phyloP scores from a whole-genome alignment of 2,329 filamentous ascomycete species.

The Clarireedia paspali region DNA sequence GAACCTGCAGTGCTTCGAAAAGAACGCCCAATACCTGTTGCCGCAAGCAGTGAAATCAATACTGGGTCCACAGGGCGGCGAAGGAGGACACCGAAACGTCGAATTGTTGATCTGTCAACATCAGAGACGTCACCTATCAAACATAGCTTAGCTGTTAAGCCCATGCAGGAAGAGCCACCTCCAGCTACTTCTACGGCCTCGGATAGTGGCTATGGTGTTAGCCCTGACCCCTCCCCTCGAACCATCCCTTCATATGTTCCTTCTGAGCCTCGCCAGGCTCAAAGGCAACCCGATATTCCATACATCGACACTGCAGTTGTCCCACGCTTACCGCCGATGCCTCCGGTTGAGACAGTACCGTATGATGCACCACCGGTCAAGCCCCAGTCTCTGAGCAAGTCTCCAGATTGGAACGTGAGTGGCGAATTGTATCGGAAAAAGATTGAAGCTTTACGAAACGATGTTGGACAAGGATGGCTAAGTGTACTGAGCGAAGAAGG shows the following conservation, averaged over 20 bases:
- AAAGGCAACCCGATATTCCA: constrained; percentile 21
- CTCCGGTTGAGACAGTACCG: constrained; percentile 23
- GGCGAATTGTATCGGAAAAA: constrained; percentile 81
- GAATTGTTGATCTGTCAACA: constrained; percentile 58
- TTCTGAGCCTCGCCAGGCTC: constrained; percentile 23
- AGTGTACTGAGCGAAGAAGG: constrained; percentile 75
- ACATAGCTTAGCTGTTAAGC: constrained; percentile 14
- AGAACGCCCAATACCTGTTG: constrained; percentile 43
- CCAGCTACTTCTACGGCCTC: constrained; percentile 11
- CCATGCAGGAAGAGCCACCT: constrained; percentile 19
- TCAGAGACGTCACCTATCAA: constrained; percentile 26
- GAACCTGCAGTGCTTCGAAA: constrained; percentile 50
- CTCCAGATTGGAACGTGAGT: constrained; percentile 55
- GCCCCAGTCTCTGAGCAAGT: constrained; percentile 16
- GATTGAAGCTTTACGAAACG: constrained; percentile 76
- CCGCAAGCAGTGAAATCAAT: constrained; percentile 50
- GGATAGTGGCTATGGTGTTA: constrained; percentile 26
- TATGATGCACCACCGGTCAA: constrained; percentile 21
- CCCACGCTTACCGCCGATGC: constrained; percentile 23
- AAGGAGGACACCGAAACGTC: constrained; percentile 50
- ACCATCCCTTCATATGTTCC: constrained; percentile 25
- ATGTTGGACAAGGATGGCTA: constrained; percentile 82
- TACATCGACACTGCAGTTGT: constrained; percentile 24
- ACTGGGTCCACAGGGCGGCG: constrained; percentile 49
- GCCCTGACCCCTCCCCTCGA: constrained; percentile 26